These are phyloP conservation scores for Phytophthora tentaculata DNA, from an alignment of 352 stramenopile genomes.

Conservation along the genomic window DNA sequence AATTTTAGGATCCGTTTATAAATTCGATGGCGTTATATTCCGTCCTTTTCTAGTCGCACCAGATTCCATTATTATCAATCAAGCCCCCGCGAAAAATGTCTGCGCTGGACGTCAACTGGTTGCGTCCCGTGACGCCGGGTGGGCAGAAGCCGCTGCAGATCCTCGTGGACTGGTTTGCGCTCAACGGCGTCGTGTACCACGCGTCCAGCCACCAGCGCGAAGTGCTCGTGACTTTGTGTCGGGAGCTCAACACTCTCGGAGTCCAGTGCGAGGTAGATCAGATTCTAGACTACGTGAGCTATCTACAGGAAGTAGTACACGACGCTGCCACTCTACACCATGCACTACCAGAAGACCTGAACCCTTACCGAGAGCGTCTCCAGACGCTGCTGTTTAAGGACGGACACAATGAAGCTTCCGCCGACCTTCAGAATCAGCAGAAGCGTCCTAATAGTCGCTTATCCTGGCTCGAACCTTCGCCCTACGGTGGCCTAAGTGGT, in stretches of 20 bases:
- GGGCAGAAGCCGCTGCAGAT: constrained; percentile 26
- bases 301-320: constrained; percentile 29
- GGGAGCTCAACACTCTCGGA: constrained; percentile 29
- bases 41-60: constrained; percentile 11
- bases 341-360: constrained; percentile 15
- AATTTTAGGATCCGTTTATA: background rate
- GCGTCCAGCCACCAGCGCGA: constrained; percentile 31
- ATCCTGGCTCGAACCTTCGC: constrained; percentile 32
- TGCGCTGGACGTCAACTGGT: constrained; percentile 29
- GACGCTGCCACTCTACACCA: constrained; percentile 6
- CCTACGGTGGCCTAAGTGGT: constrained; percentile 23
- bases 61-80: constrained; percentile 12
- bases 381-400: constrained; percentile 27
- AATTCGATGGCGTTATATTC: constrained; percentile 12
- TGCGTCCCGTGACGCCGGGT: constrained; percentile 15
- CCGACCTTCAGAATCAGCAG: constrained; percentile 6
- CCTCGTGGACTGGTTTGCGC: constrained; percentile 32
- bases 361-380: constrained; percentile 15
- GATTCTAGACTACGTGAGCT: constrained; percentile 27
- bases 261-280: constrained; percentile 29
- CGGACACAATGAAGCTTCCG: background rate
- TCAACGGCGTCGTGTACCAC: constrained; percentile 34
- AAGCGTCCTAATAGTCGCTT: constrained; percentile 18
- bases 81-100: constrained; percentile 10
- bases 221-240: constrained; percentile 23